phyloP scores from a whole-genome alignment of 2,329 filamentous ascomycete species.

The Exophiala oligosperma region DNA sequence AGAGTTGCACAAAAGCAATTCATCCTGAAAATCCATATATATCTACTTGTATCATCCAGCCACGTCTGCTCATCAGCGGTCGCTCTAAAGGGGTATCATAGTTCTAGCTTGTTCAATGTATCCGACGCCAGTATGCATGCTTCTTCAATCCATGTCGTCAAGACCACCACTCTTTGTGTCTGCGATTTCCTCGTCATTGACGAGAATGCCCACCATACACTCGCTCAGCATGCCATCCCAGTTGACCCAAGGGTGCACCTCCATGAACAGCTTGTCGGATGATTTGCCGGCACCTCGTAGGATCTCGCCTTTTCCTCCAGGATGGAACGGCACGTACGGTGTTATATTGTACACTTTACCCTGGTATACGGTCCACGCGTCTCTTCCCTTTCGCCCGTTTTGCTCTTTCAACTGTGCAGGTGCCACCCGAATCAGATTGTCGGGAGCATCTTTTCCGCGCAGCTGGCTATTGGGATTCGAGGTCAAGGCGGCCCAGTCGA shows the following conservation, averaged over 20 bases:
- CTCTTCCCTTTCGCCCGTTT: slow-evolving; percentile 78
- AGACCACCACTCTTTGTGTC: slow-evolving; percentile 37
- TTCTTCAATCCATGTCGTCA: slow-evolving; percentile 61
- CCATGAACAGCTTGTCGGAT: slow-evolving; percentile 61
- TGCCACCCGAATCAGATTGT: slow-evolving; percentile 69
- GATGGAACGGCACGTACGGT: slow-evolving; percentile 87
- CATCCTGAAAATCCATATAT: neutral
- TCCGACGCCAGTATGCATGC: slow-evolving; percentile 7
- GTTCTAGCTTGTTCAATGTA: neutral
- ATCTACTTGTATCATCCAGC: neutral
- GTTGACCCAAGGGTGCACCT: slow-evolving; percentile 68
- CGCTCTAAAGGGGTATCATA: slow-evolving; percentile 16
- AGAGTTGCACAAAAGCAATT: neutral
- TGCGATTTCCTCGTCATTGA: slow-evolving; percentile 51
- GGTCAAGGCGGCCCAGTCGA: slow-evolving; percentile 89
- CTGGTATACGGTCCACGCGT: slow-evolving; percentile 87
- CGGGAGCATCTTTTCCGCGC: slow-evolving; percentile 55
- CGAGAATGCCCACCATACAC: slow-evolving; percentile 62
- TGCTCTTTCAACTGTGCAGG: slow-evolving; percentile 75
- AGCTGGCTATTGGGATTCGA: slow-evolving; percentile 62
- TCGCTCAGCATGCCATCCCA: slow-evolving; percentile 66
- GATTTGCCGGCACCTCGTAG: slow-evolving; percentile 67
- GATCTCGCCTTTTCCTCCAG: slow-evolving; percentile 68
- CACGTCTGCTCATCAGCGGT: slow-evolving; percentile 1
- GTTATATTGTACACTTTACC: slow-evolving; percentile 94